These are phyloP conservation scores for Yarrowia sp. DNA, from an alignment of 805 yeast species.

Conservation along the genomic window DNA sequence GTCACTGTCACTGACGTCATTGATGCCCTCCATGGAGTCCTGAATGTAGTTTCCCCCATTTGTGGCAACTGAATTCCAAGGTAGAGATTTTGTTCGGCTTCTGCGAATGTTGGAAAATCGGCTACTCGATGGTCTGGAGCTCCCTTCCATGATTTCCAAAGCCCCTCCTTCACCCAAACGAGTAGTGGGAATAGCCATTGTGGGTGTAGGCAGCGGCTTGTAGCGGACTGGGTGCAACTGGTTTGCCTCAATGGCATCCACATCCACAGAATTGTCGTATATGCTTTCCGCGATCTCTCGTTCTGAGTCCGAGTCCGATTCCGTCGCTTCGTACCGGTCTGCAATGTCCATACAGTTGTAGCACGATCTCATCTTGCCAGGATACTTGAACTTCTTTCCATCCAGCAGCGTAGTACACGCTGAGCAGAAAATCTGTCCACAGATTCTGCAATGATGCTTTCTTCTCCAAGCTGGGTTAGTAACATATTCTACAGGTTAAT, in stretches of 20 bases:
- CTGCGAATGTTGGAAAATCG: constrained; percentile 6
- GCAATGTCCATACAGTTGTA: constrained; percentile 61
- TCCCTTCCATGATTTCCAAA: constrained; percentile 53
- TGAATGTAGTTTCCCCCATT: constrained; percentile 17
- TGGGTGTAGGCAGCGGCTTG: constrained; percentile 54
- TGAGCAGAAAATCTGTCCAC: constrained; percentile 93
- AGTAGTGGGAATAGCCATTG: constrained; percentile 78
- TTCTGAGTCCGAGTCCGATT: constrained; percentile 14
- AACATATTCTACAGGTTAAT: not conserved
- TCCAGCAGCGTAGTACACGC: constrained; percentile 71
- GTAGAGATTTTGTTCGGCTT: constrained; percentile 6
- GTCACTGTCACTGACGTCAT: constrained; percentile 5
- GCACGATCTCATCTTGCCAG: constrained; percentile 75
- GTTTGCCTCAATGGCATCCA: constrained; percentile 12
- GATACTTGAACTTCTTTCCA: constrained; percentile 59
- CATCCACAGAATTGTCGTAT: constrained; percentile 15
- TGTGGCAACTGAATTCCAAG: constrained; percentile 11
- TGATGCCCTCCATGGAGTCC: constrained; percentile 12
- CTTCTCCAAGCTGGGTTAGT: constrained; percentile 60
- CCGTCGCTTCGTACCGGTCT: constrained; percentile 52
- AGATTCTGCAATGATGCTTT: constrained; percentile 90
- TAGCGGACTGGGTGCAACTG: constrained; percentile 27
- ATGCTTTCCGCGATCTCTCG: constrained; percentile 15
- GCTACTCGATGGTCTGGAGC: constrained; percentile 7
- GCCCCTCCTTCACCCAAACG: constrained; percentile 62